phyloP scores from a whole-genome alignment of 2,329 filamentous ascomycete genomes.

The Tolypocladium tundrense region DNA sequence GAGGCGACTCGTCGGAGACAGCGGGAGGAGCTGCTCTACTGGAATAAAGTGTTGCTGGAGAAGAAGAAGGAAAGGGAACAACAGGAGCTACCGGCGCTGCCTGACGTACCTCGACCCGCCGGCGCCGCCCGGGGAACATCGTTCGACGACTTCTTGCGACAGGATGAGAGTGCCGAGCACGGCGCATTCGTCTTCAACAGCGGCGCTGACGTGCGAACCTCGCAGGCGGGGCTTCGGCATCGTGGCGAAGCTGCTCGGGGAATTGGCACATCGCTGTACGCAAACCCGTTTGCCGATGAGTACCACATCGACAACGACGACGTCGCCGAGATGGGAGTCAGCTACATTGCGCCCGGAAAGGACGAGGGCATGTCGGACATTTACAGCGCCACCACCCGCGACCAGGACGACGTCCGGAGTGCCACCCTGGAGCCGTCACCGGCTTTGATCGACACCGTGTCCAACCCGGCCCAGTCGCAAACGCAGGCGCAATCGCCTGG shows the following conservation, averaged over 20 bases:
- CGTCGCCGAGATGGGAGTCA: conserved; percentile 25
- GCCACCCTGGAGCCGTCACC: conserved; percentile 15
- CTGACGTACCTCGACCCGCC: background rate
- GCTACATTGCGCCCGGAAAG: conserved; percentile 30
- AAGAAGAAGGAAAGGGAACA: conserved; percentile 32
- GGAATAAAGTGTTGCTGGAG: conserved; percentile 47
- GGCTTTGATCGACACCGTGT: conserved; percentile 21
- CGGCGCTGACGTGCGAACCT: conserved; percentile 32
- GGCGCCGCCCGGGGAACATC: conserved; percentile 22
- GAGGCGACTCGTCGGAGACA: conserved; percentile 51
- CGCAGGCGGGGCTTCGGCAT: conserved; percentile 37
- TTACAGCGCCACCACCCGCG: conserved; percentile 45
- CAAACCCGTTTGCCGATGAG: conserved; percentile 52
- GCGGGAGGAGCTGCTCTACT: conserved; percentile 55
- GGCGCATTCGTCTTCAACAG: conserved; percentile 50
- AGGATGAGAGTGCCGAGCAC: conserved; percentile 39
- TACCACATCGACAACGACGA: conserved; percentile 42
- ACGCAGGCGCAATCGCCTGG: conserved; percentile 10
- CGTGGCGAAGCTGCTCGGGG: conserved; percentile 35
- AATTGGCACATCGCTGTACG: conserved; percentile 33
- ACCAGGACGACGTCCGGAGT: conserved; percentile 13
- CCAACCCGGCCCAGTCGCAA: conserved; percentile 8
- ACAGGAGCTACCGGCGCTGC: background rate
- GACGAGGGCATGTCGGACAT: conserved; percentile 43
- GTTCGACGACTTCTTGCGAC: conserved; percentile 50